A percentile compares a stretch with the other conserved stretches of the same genome.
phyloP scores from a whole-genome alignment of 2,329 filamentous ascomycete genomes.

The Fusarium cicatricum region DNA sequence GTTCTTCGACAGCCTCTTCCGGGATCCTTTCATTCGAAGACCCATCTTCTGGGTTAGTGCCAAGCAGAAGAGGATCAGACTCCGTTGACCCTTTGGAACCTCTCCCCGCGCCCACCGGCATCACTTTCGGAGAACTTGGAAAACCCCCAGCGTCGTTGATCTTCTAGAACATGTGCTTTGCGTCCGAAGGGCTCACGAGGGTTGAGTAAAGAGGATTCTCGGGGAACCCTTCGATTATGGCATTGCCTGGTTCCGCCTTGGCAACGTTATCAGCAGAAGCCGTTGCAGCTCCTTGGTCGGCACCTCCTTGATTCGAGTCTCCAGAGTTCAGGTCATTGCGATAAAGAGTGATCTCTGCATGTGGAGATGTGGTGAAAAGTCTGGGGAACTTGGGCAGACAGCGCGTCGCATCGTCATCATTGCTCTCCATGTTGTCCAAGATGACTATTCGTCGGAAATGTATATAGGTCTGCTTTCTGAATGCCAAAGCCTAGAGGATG shows the following conservation, averaged over 20 bases:
- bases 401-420: constrained; percentile 14
- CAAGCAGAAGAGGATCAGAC: not conserved
- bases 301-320: not conserved
- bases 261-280: not conserved
- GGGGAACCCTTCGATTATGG: not conserved
- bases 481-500: constrained; percentile 13
- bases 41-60: not conserved
- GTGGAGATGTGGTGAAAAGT: constrained; percentile 17
- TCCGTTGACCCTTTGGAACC: not conserved
- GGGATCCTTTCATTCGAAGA: not conserved
- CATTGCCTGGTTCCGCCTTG: not conserved
- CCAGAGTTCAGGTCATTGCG: not conserved
- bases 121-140: constrained; percentile 11
- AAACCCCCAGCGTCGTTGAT: not conserved
- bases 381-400: constrained; percentile 34
- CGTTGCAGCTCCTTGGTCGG: not conserved
- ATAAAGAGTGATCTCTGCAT: constrained; percentile 22
- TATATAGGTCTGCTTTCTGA: not conserved
- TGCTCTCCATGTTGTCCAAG: constrained; percentile 29
- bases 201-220: constrained; percentile 11
- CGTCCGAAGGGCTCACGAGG: constrained; percentile 16
- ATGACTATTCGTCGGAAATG: not conserved
- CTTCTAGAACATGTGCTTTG: constrained; percentile 27
- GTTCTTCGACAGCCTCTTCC: constrained; percentile 1
- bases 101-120: not conserved